Base-by-base conservation (phyloP, 192 early-diverging fungal genomes). In the Podochytrium sp. region DNA sequence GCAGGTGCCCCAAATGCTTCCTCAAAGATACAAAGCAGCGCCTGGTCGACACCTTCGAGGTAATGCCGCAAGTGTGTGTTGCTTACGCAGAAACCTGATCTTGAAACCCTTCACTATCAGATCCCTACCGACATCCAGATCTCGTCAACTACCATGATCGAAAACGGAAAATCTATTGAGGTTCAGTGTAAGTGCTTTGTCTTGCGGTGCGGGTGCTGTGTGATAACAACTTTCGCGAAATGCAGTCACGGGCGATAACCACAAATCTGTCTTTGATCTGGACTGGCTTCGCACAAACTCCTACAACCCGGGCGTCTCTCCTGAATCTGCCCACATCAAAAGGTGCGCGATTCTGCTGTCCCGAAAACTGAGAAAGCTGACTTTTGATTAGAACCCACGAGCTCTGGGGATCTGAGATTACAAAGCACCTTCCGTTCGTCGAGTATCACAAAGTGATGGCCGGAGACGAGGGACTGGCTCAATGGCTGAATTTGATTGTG, bases 1-100 rank as follows among this genome's bases (percentile, higher is more conserved):
- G 94, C 75, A 85, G 83, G 30, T 95, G 94, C 58, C 79, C 85
- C 2, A 50, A 86, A 38, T 95, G 94, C 71, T 95, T 87, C 75
- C 94, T 94, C 55, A 73, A 83, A 3, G 74, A 87, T 18, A 94
- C 94, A 0, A 91, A 90, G 50, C 94, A 95, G 74, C 79, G 94
- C 12, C 81, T 94, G 16, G 67, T 93, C 16, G 83, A 92, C 70
- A 94, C 94, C 0, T 87, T 85, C 75, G 63, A 69, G 47, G 83
- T 84, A 70, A 30, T 7, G 16, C n/a, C 33, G 7, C 18, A n/a
- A n/a, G 16, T 50, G 12, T 51, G 14, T 66, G 7, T 43, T 43
- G n/a, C 12, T 18, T n/a, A 23, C 20, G 2, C 51, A 60, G 18
- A 32, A 14, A 55, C 20, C 32, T 67, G 14, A 7, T 43, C n/a